Evolutionary conservation across 176 grass and related monocot species (phyloP), one percentile per base, ranked within the genome.

Genomic region (Raddia guianensis): DNA sequence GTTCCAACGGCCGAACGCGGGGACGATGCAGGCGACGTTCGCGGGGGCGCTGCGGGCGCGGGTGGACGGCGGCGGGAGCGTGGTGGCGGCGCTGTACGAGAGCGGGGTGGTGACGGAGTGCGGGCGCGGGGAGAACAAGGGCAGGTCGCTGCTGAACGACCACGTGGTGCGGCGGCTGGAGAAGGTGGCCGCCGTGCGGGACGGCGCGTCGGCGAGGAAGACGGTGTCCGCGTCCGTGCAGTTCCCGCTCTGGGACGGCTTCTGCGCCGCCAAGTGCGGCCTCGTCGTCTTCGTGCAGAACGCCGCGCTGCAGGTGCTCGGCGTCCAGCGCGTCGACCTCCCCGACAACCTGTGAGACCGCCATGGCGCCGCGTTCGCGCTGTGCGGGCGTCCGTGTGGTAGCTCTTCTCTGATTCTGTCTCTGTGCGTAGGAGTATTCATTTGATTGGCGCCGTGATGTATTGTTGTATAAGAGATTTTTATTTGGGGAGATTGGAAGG

Each of bases 281-380:
- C 18, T 95, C 78, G 81, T 95, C 5, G 78, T 98, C 82, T 95
- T 95, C 79, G 90, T 98, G 18, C 95, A 98, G 85, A 95, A 93
- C 70, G 73, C 76, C 13, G 83, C 83, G 34, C 86, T 89, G 54
- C 92, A 94, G 86, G 89, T 87, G 77, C 80, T 93, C 63, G 90
- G 93, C 63, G 90, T 97, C 44, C 90, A 97, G 81, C 93, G 93
- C 75, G 84, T 93, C 20, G 79, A 93, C 75, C 77, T 96, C 9
- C 93, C 93, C 3, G 85, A 97, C 80, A 87, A 82, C 54, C 62
- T 91, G 20, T 93, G 83, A 92, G 83, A 92, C 6, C 1, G 14
- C 16, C 2, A 5, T 27, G 37, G 9, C 9, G 20, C 15, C 40
- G 73, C 47, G 13, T 12, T 14, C 3, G 10, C 9, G 3, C 4